A percentile compares a stretch with the other conserved stretches of the same genome.
These are phyloP conservation scores for Ganoderma lingzhi DNA, from an alignment of 1,284 basidiomycete genomes.

Conservation along the genomic window DNA sequence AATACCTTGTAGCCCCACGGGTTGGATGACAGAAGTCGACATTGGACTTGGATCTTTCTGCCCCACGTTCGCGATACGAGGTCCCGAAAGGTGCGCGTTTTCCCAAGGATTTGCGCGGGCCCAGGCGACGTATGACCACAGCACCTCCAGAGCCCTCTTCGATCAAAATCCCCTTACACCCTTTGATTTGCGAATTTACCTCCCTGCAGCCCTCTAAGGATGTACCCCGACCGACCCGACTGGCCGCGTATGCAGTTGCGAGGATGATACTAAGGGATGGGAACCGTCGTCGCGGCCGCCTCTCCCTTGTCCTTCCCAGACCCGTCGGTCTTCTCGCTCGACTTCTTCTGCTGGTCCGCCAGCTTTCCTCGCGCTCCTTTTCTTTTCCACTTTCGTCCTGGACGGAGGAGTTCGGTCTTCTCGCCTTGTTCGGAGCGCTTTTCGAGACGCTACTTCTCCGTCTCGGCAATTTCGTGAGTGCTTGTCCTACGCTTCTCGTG, in stretches of 20 bases:
- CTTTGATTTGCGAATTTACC: background rate
- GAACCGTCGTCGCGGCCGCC: background rate
- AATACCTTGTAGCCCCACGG: no score
- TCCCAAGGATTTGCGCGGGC: background rate
- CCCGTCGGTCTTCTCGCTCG: background rate
- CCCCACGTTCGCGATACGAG: background rate
- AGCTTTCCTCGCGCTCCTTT: background rate
- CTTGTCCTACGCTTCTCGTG: background rate
- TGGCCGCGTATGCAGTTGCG: background rate
- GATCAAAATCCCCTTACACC: background rate
- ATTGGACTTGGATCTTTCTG: background rate
- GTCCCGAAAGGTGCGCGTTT: background rate
- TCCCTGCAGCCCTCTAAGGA: no score
- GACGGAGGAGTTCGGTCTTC: background rate
- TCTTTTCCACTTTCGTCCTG: background rate
- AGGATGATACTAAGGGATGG: background rate
- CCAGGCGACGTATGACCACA: background rate
- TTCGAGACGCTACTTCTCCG: no score
- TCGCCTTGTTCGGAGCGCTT: background rate
- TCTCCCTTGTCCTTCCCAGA: background rate
- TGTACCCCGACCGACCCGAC: background rate
- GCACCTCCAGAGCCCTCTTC: background rate
- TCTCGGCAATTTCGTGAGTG: background rate
- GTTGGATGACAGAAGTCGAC: no score
- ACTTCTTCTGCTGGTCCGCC: background rate